phyloP scores from a whole-genome alignment of 1,284 basidiomycete species.

The Puccinia horiana region DNA sequence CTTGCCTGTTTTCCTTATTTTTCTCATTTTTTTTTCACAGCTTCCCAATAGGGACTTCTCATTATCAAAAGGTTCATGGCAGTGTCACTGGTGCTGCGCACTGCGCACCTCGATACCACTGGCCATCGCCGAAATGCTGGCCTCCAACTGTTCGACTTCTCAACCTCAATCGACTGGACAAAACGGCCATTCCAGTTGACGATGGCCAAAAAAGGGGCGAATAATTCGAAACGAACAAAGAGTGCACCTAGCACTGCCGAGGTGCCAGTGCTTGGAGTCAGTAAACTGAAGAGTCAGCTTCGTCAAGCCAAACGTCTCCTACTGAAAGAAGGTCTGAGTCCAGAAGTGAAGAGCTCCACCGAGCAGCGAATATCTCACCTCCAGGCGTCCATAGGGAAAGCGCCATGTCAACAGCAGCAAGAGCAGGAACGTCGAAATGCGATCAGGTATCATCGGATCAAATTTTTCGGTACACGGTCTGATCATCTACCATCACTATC shows the following conservation, averaged over 20 bases:
- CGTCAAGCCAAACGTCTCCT: slow-evolving; percentile 46
- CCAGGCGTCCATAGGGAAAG: slow-evolving; percentile 10
- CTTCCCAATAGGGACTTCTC: too few relatives aligned
- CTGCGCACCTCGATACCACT: too few relatives aligned
- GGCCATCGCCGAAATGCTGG: too few relatives aligned
- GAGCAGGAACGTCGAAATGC: slow-evolving; percentile 45
- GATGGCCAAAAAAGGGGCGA: slow-evolving; percentile 54
- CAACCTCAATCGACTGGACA: not conserved
- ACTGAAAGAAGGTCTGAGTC: slow-evolving; percentile 25
- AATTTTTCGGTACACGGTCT: slow-evolving; percentile 40
- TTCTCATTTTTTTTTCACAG: too few relatives aligned
- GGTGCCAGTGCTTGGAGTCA: slow-evolving; percentile 10
- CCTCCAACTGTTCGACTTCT: too few relatives aligned
- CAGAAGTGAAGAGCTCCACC: slow-evolving; percentile 17
- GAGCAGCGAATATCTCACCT: slow-evolving; percentile 24
- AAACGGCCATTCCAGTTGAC: not conserved
- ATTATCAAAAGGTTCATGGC: too few relatives aligned
- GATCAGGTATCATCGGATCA: slow-evolving; percentile 41
- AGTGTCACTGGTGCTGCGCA: too few relatives aligned
- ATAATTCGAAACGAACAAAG: slow-evolving; percentile 70
- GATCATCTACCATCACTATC: not conserved
- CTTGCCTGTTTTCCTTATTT: too few relatives aligned
- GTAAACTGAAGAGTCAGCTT: slow-evolving; percentile 47
- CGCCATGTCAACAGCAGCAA: slow-evolving; percentile 32
- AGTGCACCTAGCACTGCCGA: slow-evolving; percentile 54